phyloP scores from a whole-genome alignment of 2,329 filamentous ascomycete species.

The Arthroderma uncinatum region DNA sequence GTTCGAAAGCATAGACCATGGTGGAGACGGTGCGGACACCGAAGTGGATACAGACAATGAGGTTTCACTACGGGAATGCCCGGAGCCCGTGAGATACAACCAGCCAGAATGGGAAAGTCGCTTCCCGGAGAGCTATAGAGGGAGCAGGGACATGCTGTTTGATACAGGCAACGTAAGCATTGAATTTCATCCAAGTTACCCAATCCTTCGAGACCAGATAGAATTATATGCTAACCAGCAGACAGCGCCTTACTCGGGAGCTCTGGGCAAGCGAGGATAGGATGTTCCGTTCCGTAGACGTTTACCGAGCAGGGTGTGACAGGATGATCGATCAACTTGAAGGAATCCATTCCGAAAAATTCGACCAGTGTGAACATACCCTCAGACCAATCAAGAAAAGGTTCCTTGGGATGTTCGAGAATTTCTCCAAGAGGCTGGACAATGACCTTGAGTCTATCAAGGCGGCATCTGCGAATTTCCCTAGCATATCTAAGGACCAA shows the following conservation, averaged over 20 bases:
- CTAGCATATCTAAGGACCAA: not conserved
- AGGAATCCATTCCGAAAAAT: conserved; percentile 30
- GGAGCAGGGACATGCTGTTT: conserved; percentile 19
- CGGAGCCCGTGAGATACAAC: not conserved
- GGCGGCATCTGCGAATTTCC: not conserved
- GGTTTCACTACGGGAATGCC: not conserved
- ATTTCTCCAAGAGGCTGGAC: conserved; percentile 23
- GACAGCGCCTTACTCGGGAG: conserved; percentile 34
- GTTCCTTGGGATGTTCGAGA: conserved; percentile 22
- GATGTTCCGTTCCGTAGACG: conserved; percentile 34
- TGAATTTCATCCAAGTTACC: not conserved
- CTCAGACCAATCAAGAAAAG: conserved; percentile 22
- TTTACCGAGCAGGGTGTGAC: conserved; percentile 35
- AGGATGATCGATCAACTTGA: conserved; percentile 35
- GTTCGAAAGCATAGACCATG: not conserved
- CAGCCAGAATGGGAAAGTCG: not conserved
- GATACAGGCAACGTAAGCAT: conserved; percentile 23
- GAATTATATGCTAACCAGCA: not conserved
- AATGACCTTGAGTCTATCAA: conserved; percentile 16
- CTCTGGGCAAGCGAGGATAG: conserved; percentile 39
- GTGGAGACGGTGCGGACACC: not conserved
- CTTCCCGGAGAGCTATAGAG: not conserved
- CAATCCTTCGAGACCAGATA: not conserved
- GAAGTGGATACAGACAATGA: not conserved
- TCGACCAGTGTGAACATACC: conserved; percentile 24